These are phyloP conservation scores for Rubia tinctorum DNA, from an alignment of 305 asterid genomes.

Conservation along the genomic window DNA sequence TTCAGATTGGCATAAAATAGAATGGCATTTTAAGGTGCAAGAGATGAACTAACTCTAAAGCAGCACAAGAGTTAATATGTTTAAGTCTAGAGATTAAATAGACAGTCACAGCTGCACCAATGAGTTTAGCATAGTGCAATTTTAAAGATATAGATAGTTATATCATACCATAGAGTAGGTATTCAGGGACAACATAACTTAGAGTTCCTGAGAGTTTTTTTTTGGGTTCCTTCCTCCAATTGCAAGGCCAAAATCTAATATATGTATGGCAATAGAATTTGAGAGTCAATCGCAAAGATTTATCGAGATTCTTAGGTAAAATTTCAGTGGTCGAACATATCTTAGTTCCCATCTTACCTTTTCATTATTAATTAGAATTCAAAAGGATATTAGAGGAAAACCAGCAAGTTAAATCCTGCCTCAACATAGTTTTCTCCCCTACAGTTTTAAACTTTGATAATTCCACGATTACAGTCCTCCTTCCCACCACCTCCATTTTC, in stretches of 20 bases:
- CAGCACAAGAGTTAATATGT: not conserved
- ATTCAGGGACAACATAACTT: too few relatives aligned
- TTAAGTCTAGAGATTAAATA: not conserved
- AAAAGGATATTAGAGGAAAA: slow-evolving; percentile 73
- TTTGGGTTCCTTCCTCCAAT: too few relatives aligned
- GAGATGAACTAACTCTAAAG: not conserved
- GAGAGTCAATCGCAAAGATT: slow-evolving; percentile 6
- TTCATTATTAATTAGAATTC: slow-evolving; percentile 71
- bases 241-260: too few relatives aligned
- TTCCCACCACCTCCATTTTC: slow-evolving; percentile 50
- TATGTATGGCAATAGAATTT: slow-evolving; percentile 16
- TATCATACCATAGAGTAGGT: too few relatives aligned
- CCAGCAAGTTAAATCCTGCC: slow-evolving; percentile 51
- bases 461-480: slow-evolving; percentile 64
- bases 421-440: slow-evolving; percentile 68
- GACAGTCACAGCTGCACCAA: slow-evolving; percentile 32
- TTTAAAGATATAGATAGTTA: too few relatives aligned
- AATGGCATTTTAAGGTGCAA: not conserved
- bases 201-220: too few relatives aligned
- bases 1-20: not conserved
- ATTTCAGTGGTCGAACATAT: not conserved
- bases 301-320: not conserved
- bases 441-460: slow-evolving; percentile 66
- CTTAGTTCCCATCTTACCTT: slow-evolving; percentile 47
- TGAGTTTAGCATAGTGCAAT: slow-evolving; percentile 8